Conservation (phyloP, 164 flowering plant species). For the Taxillus chinensis region DNA sequence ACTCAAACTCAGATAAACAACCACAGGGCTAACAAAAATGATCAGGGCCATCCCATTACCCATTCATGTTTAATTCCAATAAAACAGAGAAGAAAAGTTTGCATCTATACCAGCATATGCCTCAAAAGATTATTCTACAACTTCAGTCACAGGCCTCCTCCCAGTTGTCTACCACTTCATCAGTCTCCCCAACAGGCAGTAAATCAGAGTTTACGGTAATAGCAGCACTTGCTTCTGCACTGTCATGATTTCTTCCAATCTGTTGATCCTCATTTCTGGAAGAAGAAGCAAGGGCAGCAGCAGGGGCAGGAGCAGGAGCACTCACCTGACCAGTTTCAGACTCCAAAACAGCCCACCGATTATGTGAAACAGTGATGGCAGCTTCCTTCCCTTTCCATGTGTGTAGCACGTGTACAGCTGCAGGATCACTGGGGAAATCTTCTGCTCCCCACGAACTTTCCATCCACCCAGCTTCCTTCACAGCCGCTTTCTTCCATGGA, state of each 20-base stretch:
- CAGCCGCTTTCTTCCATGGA: slow-evolving; percentile 83
- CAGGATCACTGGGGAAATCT: slow-evolving; percentile 29
- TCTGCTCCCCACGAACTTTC: slow-evolving; percentile 66
- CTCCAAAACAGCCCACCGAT: slow-evolving; percentile 59
- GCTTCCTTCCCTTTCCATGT: slow-evolving; percentile 48
- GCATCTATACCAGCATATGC: too few relatives aligned
- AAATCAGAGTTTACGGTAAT: slow-evolving; percentile 11
- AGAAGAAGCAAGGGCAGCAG: slow-evolving; percentile 9
- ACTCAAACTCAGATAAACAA: too few relatives aligned
- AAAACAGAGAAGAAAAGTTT: too few relatives aligned
- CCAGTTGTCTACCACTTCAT: slow-evolving; percentile 83
- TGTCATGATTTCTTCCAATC: slow-evolving; percentile 6
- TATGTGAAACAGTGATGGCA: slow-evolving; percentile 33
- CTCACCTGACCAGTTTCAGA: slow-evolving; percentile 16
- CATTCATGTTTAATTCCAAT: too few relatives aligned
- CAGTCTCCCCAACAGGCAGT: slow-evolving; percentile 10
- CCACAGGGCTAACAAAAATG: too few relatives aligned
- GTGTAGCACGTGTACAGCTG: slow-evolving; percentile 12
- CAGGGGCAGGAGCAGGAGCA: slow-evolving; percentile 21
- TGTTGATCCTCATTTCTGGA: slow-evolving; percentile 11
- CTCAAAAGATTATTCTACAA: too few relatives aligned
- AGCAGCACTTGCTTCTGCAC: slow-evolving; percentile 13
- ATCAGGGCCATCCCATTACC: too few relatives aligned
- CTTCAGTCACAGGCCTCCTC: slow-evolving; percentile 57
- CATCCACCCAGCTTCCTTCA: slow-evolving; percentile 41